Evolutionary conservation across 2,329 filamentous ascomycete species (phyloP).

Genomic region (Arthrobotrys conoides): DNA sequence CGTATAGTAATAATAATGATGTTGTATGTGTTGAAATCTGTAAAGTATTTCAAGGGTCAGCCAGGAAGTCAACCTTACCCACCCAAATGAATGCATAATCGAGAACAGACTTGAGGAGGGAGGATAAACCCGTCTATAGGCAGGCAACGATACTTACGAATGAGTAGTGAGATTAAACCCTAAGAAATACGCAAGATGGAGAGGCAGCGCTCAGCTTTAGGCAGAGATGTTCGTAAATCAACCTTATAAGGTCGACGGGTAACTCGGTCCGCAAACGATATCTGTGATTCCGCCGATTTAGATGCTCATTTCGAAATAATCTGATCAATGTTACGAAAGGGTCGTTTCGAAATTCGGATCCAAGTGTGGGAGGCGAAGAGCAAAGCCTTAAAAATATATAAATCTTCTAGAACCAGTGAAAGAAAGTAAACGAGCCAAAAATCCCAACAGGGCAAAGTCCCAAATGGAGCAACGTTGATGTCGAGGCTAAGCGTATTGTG

Average conservation of each 20-base stretch:
- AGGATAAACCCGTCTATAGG: constrained; percentile 22
- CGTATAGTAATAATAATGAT: constrained; percentile 1
- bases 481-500: constrained; percentile 60
- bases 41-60: constrained; percentile 41
- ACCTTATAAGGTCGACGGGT: constrained; percentile 52
- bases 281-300: constrained; percentile 30
- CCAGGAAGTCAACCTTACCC: constrained; percentile 60
- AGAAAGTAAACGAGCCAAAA: constrained; percentile 34
- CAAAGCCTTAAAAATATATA: constrained; percentile 59
- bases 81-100: constrained; percentile 26
- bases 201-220: constrained; percentile 51
- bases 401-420: constrained; percentile 59
- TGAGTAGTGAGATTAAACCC: constrained; percentile 14
- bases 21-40: constrained; percentile 43
- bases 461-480: constrained; percentile 60
- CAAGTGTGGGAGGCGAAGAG: constrained; percentile 51
- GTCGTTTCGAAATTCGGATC: constrained; percentile 37
- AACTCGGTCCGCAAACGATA: constrained; percentile 40
- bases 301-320: constrained; percentile 48
- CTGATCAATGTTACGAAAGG: constrained; percentile 28
- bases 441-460: constrained; percentile 53
- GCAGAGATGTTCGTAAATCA: constrained; percentile 39
- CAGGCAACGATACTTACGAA: constrained; percentile 52
- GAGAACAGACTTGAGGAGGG: constrained; percentile 4
- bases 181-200: constrained; percentile 39